A percentile compares a stretch with the other conserved stretches of the same genome.
Conservation (phyloP, 345 rosid species). For the Cochlearia excelsa region DNA sequence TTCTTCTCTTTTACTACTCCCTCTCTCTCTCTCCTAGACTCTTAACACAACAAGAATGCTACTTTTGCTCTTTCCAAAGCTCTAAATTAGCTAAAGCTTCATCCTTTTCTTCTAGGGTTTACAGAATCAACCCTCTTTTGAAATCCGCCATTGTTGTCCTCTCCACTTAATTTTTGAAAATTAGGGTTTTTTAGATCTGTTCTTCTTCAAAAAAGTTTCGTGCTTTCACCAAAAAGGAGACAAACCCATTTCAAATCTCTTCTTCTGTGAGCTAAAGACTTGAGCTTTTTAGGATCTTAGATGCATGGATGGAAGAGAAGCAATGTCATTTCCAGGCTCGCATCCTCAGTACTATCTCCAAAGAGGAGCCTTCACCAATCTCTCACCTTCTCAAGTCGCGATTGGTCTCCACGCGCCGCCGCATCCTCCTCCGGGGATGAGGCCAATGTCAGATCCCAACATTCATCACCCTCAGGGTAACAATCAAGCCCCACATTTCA, state of each 20-base stretch:
- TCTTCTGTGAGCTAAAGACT: background rate
- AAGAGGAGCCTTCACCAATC: slow-evolving; percentile 63
- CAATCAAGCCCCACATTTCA: slow-evolving; percentile 49
- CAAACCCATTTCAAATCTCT: slow-evolving; percentile 2
- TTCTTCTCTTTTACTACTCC: slow-evolving; percentile 5
- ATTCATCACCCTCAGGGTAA: slow-evolving; percentile 43
- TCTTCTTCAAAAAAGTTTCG: slow-evolving; percentile 17
- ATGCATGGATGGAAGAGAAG: slow-evolving; percentile 99
- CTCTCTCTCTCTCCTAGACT: slow-evolving; percentile 6
- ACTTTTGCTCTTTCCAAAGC: background rate
- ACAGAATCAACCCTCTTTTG: slow-evolving; percentile 20
- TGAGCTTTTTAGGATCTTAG: slow-evolving; percentile 41
- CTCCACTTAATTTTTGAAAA: background rate
- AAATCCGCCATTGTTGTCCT: slow-evolving; percentile 34
- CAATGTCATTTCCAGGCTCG: slow-evolving; percentile 75
- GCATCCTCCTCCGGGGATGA: slow-evolving; percentile 44
- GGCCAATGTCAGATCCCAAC: slow-evolving; percentile 54
- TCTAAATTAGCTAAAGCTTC: background rate
- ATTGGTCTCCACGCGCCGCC: slow-evolving; percentile 47
- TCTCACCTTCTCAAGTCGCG: slow-evolving; percentile 49
- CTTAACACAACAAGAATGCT: slow-evolving; percentile 19
- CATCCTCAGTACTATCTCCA: slow-evolving; percentile 78
- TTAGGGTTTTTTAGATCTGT: slow-evolving; percentile 16
- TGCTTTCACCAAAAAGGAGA: background rate
- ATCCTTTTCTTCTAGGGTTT: slow-evolving; percentile 20